A percentile compares a stretch with the other conserved stretches of the same genome.
These are phyloP conservation scores for Pezicula radicicola DNA, from an alignment of 2,329 filamentous ascomycete genomes.

Conservation along the genomic window DNA sequence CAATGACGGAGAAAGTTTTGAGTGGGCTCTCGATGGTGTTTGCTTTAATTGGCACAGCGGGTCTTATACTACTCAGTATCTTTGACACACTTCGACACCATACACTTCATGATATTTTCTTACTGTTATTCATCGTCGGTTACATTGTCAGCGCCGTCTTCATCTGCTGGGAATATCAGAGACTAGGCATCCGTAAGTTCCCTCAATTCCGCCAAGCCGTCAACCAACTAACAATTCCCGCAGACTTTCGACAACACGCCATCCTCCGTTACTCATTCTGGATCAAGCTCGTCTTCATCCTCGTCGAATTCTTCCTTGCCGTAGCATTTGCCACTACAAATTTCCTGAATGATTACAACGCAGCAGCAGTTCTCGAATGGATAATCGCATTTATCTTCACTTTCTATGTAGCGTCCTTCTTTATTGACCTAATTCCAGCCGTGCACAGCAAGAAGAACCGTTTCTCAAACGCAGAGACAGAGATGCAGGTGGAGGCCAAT, in stretches of 20 bases:
- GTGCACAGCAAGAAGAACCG: constrained; percentile 14
- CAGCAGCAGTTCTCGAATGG: constrained; percentile 77
- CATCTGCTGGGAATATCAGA: constrained; percentile 87
- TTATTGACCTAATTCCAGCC: constrained; percentile 82
- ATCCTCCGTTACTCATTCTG: constrained; percentile 79
- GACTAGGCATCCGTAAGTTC: constrained; percentile 67
- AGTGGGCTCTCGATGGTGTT: constrained; percentile 60
- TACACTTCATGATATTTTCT: constrained; percentile 69
- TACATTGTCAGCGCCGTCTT: constrained; percentile 85
- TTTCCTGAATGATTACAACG: constrained; percentile 50
- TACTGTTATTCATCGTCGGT: constrained; percentile 79
- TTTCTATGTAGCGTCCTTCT: constrained; percentile 83
- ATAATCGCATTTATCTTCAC: constrained; percentile 80
- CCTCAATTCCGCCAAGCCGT: neutral
- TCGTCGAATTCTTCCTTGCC: constrained; percentile 72
- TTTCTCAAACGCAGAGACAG: constrained; percentile 12
- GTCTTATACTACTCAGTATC: constrained; percentile 78
- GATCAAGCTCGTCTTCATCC: constrained; percentile 81
- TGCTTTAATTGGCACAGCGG: constrained; percentile 72
- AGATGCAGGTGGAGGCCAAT: constrained; percentile 24
- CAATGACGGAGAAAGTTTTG: constrained; percentile 59
- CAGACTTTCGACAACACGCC: constrained; percentile 70
- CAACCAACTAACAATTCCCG: neutral
- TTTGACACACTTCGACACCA: constrained; percentile 77
- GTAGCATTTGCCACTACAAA: constrained; percentile 67